phyloP scores from a whole-genome alignment of 179 eudicot genomes.

The Beta corolliflora region DNA sequence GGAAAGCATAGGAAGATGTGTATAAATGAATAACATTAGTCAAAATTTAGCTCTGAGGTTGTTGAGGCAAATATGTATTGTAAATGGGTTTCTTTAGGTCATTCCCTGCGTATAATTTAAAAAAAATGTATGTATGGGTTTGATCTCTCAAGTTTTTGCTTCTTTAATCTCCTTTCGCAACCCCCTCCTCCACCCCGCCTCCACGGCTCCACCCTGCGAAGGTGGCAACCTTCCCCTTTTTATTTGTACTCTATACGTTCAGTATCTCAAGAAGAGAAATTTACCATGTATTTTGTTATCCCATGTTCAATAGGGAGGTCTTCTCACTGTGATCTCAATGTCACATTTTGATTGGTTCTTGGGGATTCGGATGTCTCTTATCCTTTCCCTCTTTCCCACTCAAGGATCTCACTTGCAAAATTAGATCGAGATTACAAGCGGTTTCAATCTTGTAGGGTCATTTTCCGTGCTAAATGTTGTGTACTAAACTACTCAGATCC shows the following conservation, averaged over 20 bases:
- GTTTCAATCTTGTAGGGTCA: too few relatives aligned
- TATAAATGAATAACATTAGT: conserved; percentile 28
- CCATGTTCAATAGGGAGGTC: neutral
- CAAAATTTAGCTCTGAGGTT: conserved; percentile 11
- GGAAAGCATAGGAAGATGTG: conserved; percentile 30
- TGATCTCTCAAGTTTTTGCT: conserved; percentile 6
- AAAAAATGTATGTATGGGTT: conserved; percentile 24
- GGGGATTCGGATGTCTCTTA: too few relatives aligned
- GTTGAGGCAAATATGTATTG: conserved; percentile 20
- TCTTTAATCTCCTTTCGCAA: neutral
- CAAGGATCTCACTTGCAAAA: too few relatives aligned
- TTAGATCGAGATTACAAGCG: too few relatives aligned
- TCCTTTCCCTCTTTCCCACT: too few relatives aligned
- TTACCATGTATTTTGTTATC: neutral
- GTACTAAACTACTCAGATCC: too few relatives aligned
- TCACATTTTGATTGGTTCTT: too few relatives aligned
- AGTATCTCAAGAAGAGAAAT: too few relatives aligned
- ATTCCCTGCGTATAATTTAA: conserved; percentile 19
- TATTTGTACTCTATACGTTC: too few relatives aligned
- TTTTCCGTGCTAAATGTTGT: too few relatives aligned
- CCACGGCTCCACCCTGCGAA: neutral
- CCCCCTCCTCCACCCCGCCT: neutral
- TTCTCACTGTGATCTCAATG: too few relatives aligned
- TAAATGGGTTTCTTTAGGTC: conserved; percentile 23
- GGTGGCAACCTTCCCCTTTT: too few relatives aligned